A percentile compares a stretch with the other conserved stretches of the same genome.
These are phyloP conservation scores for Hyphopichia wangnamkhiaoensis DNA, from an alignment of 1,139 yeast genomes.

Conservation along the genomic window DNA sequence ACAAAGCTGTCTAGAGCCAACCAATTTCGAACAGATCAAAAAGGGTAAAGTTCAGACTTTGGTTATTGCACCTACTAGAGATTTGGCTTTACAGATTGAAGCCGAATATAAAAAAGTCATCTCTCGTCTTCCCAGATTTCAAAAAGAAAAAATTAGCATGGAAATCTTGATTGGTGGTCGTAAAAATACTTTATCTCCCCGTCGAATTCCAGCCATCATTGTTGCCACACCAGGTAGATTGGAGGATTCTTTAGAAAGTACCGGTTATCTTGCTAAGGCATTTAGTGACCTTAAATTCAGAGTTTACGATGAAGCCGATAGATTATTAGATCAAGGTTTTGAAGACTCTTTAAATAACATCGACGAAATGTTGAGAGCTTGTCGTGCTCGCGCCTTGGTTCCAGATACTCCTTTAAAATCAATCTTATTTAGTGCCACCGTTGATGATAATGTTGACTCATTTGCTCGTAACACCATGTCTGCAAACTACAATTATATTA, in stretches of 20 bases:
- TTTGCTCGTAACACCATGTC: slow-evolving; percentile 72
- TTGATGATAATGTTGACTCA: slow-evolving; percentile 62
- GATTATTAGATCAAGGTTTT: slow-evolving; percentile 77
- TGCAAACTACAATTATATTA: slow-evolving; percentile 62
- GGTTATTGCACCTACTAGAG: slow-evolving; percentile 89
- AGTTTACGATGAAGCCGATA: slow-evolving; percentile 88
- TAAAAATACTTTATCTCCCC: slow-evolving; percentile 19
- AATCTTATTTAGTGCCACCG: slow-evolving; percentile 84
- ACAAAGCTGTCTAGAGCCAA: slow-evolving; percentile 44
- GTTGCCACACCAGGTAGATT: slow-evolving; percentile 94
- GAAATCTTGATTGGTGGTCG: slow-evolving; percentile 44
- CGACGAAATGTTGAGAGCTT: slow-evolving; percentile 44
- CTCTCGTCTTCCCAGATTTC: slow-evolving; percentile 15
- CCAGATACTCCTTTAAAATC: slow-evolving; percentile 50
- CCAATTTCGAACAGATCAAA: slow-evolving; percentile 30
- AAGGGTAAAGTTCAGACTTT: slow-evolving; percentile 52
- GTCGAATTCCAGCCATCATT: slow-evolving; percentile 48
- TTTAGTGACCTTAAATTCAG: slow-evolving; percentile 61
- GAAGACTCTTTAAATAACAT: slow-evolving; percentile 62
- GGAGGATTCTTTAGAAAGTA: slow-evolving; percentile 55
- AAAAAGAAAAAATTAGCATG: slow-evolving; percentile 17
- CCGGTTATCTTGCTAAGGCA: slow-evolving; percentile 39
- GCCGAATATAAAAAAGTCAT: slow-evolving; percentile 58
- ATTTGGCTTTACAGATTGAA: slow-evolving; percentile 82
- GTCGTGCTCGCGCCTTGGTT: slow-evolving; percentile 31